phyloP scores from a whole-genome alignment of 257 asterid species.

The Gentiana straminea region DNA sequence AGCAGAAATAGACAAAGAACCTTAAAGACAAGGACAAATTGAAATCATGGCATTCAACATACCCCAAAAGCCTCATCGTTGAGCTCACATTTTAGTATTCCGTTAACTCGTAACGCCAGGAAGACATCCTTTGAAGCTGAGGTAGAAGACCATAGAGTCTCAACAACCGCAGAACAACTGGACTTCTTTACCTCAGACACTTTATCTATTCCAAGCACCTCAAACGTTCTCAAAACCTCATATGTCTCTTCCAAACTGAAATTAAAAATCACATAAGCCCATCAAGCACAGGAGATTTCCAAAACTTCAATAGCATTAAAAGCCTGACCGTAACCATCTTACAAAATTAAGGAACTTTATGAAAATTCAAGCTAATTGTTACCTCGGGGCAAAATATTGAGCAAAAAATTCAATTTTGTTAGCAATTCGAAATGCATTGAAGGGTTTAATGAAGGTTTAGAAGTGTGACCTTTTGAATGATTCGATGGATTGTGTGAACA shows the following conservation, averaged over 20 bases:
- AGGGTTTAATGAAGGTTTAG: constrained; percentile 37
- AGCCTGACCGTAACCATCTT: too few species aligned
- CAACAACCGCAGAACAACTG: constrained; percentile 49
- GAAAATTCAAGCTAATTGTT: neutral
- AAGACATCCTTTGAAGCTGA: constrained; percentile 52
- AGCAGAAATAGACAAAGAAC: neutral
- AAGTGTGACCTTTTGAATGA: constrained; percentile 49
- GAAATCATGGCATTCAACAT: constrained; percentile 13
- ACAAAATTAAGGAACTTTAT: too few species aligned
- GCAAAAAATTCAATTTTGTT: too few species aligned
- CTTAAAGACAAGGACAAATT: constrained; percentile 3
- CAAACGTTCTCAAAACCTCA: constrained; percentile 69
- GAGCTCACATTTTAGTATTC: constrained; percentile 65
- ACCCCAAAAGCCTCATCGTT: constrained; percentile 44
- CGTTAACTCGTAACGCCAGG: constrained; percentile 57
- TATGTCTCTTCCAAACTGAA: constrained; percentile 75
- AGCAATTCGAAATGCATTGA: too few species aligned
- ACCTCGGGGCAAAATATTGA: neutral
- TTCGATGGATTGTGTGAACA: constrained; percentile 44
- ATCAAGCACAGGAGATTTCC: neutral
- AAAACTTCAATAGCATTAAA: neutral
- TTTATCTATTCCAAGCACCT: constrained; percentile 73
- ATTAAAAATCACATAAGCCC: neutral
- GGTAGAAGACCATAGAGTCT: constrained; percentile 43
- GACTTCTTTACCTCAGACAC: constrained; percentile 37